A percentile compares a stretch with the other conserved stretches of the same genome.
Evolutionary conservation across 257 asterid species (phyloP).

Genomic region (Solanum pimpinellifolium): DNA sequence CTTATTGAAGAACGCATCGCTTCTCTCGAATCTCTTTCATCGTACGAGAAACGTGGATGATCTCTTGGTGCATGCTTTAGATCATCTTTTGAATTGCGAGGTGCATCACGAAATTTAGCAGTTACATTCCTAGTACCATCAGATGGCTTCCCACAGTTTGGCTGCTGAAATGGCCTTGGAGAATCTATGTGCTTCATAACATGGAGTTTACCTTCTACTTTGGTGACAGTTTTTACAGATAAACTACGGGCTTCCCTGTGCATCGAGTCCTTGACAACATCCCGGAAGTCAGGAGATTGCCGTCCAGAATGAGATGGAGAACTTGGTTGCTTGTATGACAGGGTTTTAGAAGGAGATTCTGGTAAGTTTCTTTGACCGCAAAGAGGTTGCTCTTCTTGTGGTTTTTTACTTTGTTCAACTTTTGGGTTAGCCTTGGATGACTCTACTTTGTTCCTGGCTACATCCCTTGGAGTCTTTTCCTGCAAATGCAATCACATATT

Average conservation of each 20-base stretch:
- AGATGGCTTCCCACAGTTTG: constrained; percentile 22
- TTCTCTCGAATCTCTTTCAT: constrained; percentile 67
- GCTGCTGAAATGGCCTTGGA: constrained; percentile 68
- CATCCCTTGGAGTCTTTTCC: constrained; percentile 35
- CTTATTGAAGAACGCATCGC: constrained; percentile 28
- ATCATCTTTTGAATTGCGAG: constrained; percentile 31
- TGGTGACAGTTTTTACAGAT: constrained; percentile 36
- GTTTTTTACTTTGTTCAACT: constrained; percentile 28
- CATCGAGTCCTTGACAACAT: constrained; percentile 75
- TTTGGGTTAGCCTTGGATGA: constrained; percentile 54
- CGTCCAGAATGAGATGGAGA: constrained; percentile 10
- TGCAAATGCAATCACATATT: constrained; percentile 19
- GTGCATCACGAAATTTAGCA: constrained; percentile 24
- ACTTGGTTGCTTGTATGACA: constrained; percentile 15
- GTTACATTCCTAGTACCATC: not conserved
- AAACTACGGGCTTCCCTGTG: constrained; percentile 59
- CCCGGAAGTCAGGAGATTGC: constrained; percentile 45
- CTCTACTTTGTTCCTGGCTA: constrained; percentile 41
- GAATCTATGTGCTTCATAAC: constrained; percentile 80
- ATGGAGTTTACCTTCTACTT: constrained; percentile 38
- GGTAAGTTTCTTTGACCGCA: constrained; percentile 11
- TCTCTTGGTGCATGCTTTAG: constrained; percentile 18
- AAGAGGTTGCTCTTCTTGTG: constrained; percentile 27
- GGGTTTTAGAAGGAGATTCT: constrained; percentile 20
- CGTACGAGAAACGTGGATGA: constrained; percentile 71